Base-by-base conservation (phyloP, 2,329 filamentous ascomycete genomes). In the Pseudogymnoascus destructans region DNA sequence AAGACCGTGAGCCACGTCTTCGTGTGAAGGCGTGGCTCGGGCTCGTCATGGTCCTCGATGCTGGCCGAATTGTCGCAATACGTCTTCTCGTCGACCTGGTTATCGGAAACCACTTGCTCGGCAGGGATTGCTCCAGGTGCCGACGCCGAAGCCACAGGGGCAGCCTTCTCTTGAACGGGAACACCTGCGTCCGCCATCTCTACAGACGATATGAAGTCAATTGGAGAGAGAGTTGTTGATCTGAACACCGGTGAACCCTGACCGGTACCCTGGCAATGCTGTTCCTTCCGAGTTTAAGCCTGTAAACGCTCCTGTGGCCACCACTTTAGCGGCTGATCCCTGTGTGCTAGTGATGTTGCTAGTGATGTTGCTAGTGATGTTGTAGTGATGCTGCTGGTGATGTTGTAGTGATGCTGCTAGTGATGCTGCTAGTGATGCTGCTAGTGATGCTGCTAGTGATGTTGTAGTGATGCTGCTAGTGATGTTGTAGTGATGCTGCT, bases 1-100 rank as follows among this genome's bases (percentile, higher is more conserved):
- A 68, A 61, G 15, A 72, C 66, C n/a, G 68, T 68, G 1, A 72
- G 59, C 54, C 66, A 70, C 0, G 70, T 73, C 64, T 69, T 70
- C 36, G 63, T 59, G 58, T 69, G 67, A 5, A 71, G 63, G n/a
- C 65, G 68, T 5, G 68, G 65, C 30, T 56, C 46, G 21, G 55
- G 61, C 11, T 60, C 57, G 17, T 55, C 32, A 15, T n/a, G 49
- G 33, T 61, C 61, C 27, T 59, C 58, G 11, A 59, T 62, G 23
- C 40, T 46, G 21, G 40, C 40, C 13, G 40, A 46, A 46, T n/a
- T 46, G 21, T 46, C 40, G 40, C 40, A 21, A 25, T 25, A 25
- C 2, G 40, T n/a, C 40, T 46, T 46, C 21, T 55, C 27, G 27
- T 55, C 52, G 6, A 55, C 25, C 33, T 55, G 25, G 7, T 3